A percentile compares a stretch with the other conserved stretches of the same genome.
Conservation (phyloP, 345 rosid species). For the Lepidium africanum region DNA sequence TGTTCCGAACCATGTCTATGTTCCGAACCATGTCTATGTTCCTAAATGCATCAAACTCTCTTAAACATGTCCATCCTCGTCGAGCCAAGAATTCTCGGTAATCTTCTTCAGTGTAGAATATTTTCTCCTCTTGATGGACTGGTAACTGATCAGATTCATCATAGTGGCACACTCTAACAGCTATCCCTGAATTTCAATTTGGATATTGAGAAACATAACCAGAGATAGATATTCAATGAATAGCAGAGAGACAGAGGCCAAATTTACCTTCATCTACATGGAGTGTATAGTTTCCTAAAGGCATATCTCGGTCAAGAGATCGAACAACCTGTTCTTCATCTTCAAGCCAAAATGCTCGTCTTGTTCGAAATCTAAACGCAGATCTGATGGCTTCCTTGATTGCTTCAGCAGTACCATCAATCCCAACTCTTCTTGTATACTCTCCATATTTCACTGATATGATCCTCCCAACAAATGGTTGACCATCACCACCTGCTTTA, state of each 20-base stretch:
- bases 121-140: slow-evolving; percentile 69
- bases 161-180: slow-evolving; percentile 65
- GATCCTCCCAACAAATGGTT: slow-evolving; percentile 17
- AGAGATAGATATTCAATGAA: neutral
- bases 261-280: slow-evolving; percentile 79
- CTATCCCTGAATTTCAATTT: slow-evolving; percentile 39
- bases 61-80: slow-evolving; percentile 63
- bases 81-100: slow-evolving; percentile 67
- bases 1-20: slow-evolving; percentile 66
- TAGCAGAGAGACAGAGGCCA: neutral
- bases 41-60: slow-evolving; percentile 68
- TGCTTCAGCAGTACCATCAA: slow-evolving; percentile 81
- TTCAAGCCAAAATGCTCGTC: slow-evolving; percentile 93
- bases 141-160: slow-evolving; percentile 71
- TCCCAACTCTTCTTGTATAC: slow-evolving; percentile 76
- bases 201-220: neutral
- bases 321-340: slow-evolving; percentile 88
- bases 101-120: slow-evolving; percentile 80
- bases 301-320: slow-evolving; percentile 87
- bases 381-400: slow-evolving; percentile 81
- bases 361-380: slow-evolving; percentile 73
- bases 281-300: slow-evolving; percentile 74
- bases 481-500: slow-evolving; percentile 33
- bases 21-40: slow-evolving; percentile 73
- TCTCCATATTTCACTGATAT: slow-evolving; percentile 24